Evolutionary conservation across 768 basidiomycete species (phyloP), one percentile per base, ranked within the genome.

Genomic region (Suillus alpinus): DNA sequence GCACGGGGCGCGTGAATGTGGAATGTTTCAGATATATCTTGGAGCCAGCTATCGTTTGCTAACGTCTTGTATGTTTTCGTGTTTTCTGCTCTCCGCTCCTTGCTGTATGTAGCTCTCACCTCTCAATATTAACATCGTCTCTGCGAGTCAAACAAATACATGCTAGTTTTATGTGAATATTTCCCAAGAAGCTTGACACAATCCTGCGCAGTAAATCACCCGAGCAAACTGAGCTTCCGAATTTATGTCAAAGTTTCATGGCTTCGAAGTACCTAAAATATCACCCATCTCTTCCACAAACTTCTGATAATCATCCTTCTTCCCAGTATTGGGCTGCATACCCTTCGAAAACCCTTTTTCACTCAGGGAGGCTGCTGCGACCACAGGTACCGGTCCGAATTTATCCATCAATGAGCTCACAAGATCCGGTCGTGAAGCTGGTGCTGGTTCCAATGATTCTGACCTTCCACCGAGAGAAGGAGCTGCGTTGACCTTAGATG

Each of bases 231-330:
- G 29, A 23, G 4, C 4, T 18, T 49, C 8, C 4, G 29, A 49
- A 4, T 49, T 18, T 18, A 6, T 4, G 29, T 31, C 18, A 31
- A 18, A 6, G 31, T 6, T 59, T 71, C 62, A 71, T 53, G 39
- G 57, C 37, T 49, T 55, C 7, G 64, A 51, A 14, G 69, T 66
- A 26, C 75, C 77, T 37, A 91, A 68, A 51, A 91, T 81, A 69
- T 90, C 89, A 34, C 82, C 80, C 83, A 91, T 86, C 64, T 89
- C 89, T 59, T 88, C 89, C 44, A 90, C 76, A 73, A 91, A 92
- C 63, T 86, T 90, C 57, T 82, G 83, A 68, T 92, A 92, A 66
- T 91, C 90, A 61, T 86, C 86, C 70, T 83, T 86, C 59, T 72
- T 75, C 69, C 80, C 84, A 59, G 72, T 65, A 20, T 63, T 57